Conservation (phyloP, 2,329 filamentous ascomycete species). For the Curvularia hawaiiensis region DNA sequence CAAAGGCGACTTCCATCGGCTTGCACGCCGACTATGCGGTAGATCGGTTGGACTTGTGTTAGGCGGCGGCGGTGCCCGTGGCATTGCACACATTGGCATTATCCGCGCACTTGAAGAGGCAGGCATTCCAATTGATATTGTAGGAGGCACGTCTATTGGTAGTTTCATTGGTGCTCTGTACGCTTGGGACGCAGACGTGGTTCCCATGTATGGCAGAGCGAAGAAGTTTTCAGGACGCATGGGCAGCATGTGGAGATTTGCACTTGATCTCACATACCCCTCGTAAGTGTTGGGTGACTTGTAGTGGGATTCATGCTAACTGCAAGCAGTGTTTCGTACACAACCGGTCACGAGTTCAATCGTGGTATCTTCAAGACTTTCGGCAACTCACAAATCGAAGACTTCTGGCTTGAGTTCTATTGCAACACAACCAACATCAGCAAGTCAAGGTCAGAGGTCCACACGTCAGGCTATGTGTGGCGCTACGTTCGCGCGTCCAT, state of each 20-base stretch:
- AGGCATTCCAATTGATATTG: slow-evolving; percentile 92
- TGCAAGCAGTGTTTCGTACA: slow-evolving; percentile 74
- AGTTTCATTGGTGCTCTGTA: slow-evolving; percentile 95
- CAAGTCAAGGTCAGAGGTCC: slow-evolving; percentile 88
- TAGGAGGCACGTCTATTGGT: slow-evolving; percentile 95
- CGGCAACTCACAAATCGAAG: slow-evolving; percentile 94
- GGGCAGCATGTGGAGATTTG: slow-evolving; percentile 99
- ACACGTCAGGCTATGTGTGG: slow-evolving; percentile 97
- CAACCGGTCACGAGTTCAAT: slow-evolving; percentile 98
- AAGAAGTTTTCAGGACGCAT: slow-evolving; percentile 99
- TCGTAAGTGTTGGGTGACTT: slow-evolving; percentile 55
- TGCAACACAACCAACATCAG: slow-evolving; percentile 99
- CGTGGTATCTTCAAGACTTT: slow-evolving; percentile 99
- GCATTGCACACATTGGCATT: slow-evolving; percentile 90
- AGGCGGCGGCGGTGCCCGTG: slow-evolving; percentile 89
- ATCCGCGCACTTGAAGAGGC: slow-evolving; percentile 95
- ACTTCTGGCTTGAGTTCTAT: slow-evolving; percentile 99
- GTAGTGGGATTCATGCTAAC: slow-evolving; percentile 16
- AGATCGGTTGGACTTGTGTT: slow-evolving; percentile 94
- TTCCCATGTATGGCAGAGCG: slow-evolving; percentile 93
- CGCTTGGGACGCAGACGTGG: slow-evolving; percentile 92
- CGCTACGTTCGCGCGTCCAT: slow-evolving; percentile 95
- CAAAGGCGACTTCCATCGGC: slow-evolving; percentile 94
- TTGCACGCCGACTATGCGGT: slow-evolving; percentile 87
- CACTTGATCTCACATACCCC: slow-evolving; percentile 92